Evolutionary conservation across 306 rosid species (phyloP), one percentile per base, ranked within the genome.

Genomic region (Hippophae gyantsensis): DNA sequence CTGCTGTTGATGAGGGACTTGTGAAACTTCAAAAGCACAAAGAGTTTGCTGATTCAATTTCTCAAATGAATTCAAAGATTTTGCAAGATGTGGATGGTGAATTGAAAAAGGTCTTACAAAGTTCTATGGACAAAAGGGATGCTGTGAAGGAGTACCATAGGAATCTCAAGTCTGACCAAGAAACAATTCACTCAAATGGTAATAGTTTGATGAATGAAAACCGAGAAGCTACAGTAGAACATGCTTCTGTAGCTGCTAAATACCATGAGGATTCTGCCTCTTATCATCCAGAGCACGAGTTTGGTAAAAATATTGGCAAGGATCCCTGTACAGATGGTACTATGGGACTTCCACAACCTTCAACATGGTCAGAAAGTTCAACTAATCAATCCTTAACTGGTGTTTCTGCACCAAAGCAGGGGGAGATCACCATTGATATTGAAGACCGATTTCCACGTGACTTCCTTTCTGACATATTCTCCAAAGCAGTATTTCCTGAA

Each of bases 391-490:
- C 85, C 52, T 54, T 72, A 52, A 68, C 48, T 75, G 75, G 14
- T 73, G 76, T 63, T 54, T 54, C 45, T 58, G 73, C 69, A 73
- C 64, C 76, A 1, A 75, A 64, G 58, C 88, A 79, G 9, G 84
- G 79, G 51, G 87, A 78, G 54, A 82, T 82, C 68, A 79, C 76
- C 62, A 82, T 82, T 68, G 82, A 82, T 60, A 82, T 82, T 65
- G 75, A 82, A 71, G 88, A 82, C 10, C 81, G 88, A 10, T 82
- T 82, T 74, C 88, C 85, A 8, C 76, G 72, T 62, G 82, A 79
- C 71, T 71, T 79, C 42, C 85, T 82, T 26, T 65, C 76, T 18
- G 85, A 82, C 71, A 74, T 82, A 65, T 82, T 76, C 60, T 73
- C 84, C 41, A 76, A 71, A 68, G 87, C 87, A 65, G 25, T 79